A percentile compares a stretch with the other conserved stretches of the same genome.
Evolutionary conservation across 2,329 filamentous ascomycete species (phyloP).

Genomic region (Aspergillus texensis): DNA sequence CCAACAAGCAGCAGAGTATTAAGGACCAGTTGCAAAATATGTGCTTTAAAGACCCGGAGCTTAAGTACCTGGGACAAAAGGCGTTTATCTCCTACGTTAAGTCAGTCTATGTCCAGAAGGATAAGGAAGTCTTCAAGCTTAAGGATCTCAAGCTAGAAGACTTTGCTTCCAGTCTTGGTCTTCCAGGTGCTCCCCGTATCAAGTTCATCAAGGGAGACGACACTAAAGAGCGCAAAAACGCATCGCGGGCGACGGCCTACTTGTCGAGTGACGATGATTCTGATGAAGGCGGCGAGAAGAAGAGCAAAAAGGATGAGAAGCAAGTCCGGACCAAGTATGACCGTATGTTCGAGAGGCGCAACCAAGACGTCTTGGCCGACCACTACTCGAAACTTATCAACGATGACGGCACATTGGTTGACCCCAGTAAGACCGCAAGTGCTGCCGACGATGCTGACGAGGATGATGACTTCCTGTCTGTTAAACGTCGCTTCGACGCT

Average conservation of each 20-base stretch:
- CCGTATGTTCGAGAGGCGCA: constrained; percentile 95
- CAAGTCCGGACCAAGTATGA: constrained; percentile 89
- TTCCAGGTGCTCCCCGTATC: constrained; percentile 89
- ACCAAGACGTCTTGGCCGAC: constrained; percentile 91
- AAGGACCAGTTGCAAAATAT: constrained; percentile 85
- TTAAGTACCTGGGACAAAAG: constrained; percentile 96
- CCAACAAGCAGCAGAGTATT: constrained; percentile 87
- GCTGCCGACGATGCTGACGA: constrained; percentile 62
- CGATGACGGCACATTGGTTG: constrained; percentile 55
- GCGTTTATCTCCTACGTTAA: constrained; percentile 89
- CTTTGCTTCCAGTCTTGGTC: constrained; percentile 80
- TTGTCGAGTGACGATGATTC: constrained; percentile 63
- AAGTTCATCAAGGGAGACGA: constrained; percentile 91
- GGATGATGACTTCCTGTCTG: constrained; percentile 80
- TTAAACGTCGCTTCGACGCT: constrained; percentile 83
- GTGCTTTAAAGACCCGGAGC: constrained; percentile 90
- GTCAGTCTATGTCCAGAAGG: constrained; percentile 83
- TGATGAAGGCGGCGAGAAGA: constrained; percentile 49
- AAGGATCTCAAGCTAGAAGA: constrained; percentile 81
- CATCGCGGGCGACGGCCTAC: constrained; percentile 66
- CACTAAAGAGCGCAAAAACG: constrained; percentile 84
- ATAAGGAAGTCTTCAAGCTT: constrained; percentile 89
- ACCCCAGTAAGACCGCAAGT: constrained; percentile 33
- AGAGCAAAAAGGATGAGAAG: constrained; percentile 62
- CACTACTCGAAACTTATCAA: constrained; percentile 88